Percentiles rank a stretch among this genome's conserved stretches.
Conservation (phyloP, 148 eudicot genomes). For the Chenopodium suecicum region DNA sequence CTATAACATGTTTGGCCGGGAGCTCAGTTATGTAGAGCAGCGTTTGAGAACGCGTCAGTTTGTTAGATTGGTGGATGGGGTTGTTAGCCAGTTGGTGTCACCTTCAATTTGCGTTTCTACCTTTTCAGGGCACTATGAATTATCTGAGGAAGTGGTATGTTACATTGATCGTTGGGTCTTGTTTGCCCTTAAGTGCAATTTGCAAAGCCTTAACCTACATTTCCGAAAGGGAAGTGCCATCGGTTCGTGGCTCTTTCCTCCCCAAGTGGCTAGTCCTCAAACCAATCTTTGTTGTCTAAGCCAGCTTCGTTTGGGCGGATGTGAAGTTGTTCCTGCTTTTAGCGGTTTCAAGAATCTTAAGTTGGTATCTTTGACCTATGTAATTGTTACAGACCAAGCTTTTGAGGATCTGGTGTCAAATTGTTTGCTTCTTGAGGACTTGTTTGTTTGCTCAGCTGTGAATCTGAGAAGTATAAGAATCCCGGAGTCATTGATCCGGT, state of each 20-base stretch:
- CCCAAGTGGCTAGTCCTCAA: background rate
- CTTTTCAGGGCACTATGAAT: slow-evolving; percentile 7
- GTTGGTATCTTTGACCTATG: background rate
- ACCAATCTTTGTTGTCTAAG: background rate
- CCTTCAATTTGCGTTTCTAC: background rate
- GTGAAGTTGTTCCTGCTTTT: slow-evolving; percentile 6
- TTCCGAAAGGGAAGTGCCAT: background rate
- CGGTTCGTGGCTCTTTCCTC: slow-evolving; percentile 22
- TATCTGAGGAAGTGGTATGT: background rate
- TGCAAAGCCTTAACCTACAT: slow-evolving; percentile 6
- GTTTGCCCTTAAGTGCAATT: slow-evolving; percentile 11
- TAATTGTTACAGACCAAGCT: background rate
- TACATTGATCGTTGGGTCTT: slow-evolving; percentile 12
- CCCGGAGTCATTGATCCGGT: slow-evolving; percentile 4
- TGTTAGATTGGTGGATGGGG: slow-evolving; percentile 4
- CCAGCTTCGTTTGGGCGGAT: slow-evolving; percentile 12
- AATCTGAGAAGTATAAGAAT: background rate
- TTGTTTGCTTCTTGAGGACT: slow-evolving; percentile 16
- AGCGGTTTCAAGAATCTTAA: slow-evolving; percentile 23
- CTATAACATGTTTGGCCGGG: background rate
- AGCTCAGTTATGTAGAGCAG: slow-evolving; percentile 8
- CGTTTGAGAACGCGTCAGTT: slow-evolving; percentile 10
- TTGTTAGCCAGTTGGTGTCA: background rate
- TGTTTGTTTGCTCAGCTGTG: slow-evolving; percentile 18
- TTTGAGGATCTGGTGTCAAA: slow-evolving; percentile 19